These are phyloP conservation scores for Leptomonas pyrrhocoris DNA, from an alignment of 208 protist species.

Conservation along the genomic window DNA sequence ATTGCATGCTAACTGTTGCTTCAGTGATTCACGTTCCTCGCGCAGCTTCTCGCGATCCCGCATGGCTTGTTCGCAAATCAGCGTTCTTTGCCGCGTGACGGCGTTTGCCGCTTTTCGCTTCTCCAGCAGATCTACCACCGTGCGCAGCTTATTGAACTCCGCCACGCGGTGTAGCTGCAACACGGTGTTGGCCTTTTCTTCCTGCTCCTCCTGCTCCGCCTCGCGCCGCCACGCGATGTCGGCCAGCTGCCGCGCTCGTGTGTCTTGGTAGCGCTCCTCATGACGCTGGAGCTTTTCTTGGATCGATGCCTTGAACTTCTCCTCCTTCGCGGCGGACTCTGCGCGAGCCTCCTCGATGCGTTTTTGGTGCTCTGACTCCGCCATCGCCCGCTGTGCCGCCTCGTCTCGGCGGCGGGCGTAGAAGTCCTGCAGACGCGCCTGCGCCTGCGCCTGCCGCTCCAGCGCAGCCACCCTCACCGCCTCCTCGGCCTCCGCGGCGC, in stretches of 20 bases:
- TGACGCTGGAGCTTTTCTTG: conserved; percentile 39
- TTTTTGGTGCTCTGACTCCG: conserved; percentile 48
- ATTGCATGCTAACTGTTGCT: conserved; percentile 17
- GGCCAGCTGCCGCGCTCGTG: conserved; percentile 34
- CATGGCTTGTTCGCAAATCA: conserved; percentile 44
- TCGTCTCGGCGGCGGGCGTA: conserved; percentile 45
- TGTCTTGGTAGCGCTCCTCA: conserved; percentile 40
- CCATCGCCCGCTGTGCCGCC: conserved; percentile 24
- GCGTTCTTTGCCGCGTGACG: conserved; percentile 53
- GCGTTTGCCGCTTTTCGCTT: conserved; percentile 60
- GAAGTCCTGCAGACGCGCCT: conserved; percentile 58
- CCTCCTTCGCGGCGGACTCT: conserved; percentile 39
- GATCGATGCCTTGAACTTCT: conserved; percentile 30
- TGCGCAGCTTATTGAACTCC: conserved; percentile 79
- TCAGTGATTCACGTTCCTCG: conserved; percentile 33
- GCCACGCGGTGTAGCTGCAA: conserved; percentile 62
- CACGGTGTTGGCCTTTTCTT: conserved; percentile 62
- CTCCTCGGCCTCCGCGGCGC: conserved; percentile 56
- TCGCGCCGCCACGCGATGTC: conserved; percentile 52
- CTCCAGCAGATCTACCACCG: conserved; percentile 61
- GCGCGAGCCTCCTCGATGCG: conserved; percentile 42
- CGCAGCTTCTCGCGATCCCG: conserved; percentile 53
- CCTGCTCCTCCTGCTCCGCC: conserved; percentile 61
- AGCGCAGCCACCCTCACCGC: conserved; percentile 47
- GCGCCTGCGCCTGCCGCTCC: conserved; percentile 56